A percentile compares a stretch with the other conserved stretches of the same genome.
phyloP scores from a whole-genome alignment of 2,329 filamentous ascomycete species.

The Zymoseptoria crescenta region DNA sequence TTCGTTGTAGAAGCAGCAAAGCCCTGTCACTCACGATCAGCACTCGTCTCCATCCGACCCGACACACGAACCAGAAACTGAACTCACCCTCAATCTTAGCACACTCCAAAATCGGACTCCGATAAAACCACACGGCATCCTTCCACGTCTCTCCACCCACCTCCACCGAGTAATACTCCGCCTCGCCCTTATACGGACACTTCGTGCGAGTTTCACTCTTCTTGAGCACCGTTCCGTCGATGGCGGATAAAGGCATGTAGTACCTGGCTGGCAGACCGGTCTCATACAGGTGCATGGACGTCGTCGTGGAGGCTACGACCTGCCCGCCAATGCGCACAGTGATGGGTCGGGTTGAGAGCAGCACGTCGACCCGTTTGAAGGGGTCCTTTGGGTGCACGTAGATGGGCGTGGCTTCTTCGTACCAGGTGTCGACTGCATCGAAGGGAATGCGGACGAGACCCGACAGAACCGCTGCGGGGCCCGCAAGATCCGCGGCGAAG shows the following conservation, averaged over 20 bases:
- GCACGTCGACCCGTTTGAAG: slow-evolving; percentile 56
- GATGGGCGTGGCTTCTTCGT: slow-evolving; percentile 53
- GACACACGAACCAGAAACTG: neutral
- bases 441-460: slow-evolving; percentile 25
- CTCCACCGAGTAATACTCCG: slow-evolving; percentile 53
- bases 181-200: slow-evolving; percentile 62
- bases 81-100: slow-evolving; percentile 44
- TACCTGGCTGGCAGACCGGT: slow-evolving; percentile 52
- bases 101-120: slow-evolving; percentile 50
- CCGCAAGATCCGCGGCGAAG: slow-evolving; percentile 14
- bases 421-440: slow-evolving; percentile 36
- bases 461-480: slow-evolving; percentile 8
- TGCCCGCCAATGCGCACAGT: slow-evolving; percentile 43
- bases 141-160: slow-evolving; percentile 34
- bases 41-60: neutral
- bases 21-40: slow-evolving; percentile 4
- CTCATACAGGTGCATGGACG: slow-evolving; percentile 50
- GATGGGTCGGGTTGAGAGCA: slow-evolving; percentile 48
- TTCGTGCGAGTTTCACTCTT: slow-evolving; percentile 47
- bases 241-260: slow-evolving; percentile 49
- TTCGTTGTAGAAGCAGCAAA: slow-evolving; percentile 58
- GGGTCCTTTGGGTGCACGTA: slow-evolving; percentile 60
- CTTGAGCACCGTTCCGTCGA: slow-evolving; percentile 41
- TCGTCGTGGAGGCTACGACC: slow-evolving; percentile 41
- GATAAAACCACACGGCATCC: slow-evolving; percentile 58